Evolutionary conservation across 139 green algal genomes (phyloP), one percentile per base, ranked within the genome.

Genomic region (Dunaliella primolecta): DNA sequence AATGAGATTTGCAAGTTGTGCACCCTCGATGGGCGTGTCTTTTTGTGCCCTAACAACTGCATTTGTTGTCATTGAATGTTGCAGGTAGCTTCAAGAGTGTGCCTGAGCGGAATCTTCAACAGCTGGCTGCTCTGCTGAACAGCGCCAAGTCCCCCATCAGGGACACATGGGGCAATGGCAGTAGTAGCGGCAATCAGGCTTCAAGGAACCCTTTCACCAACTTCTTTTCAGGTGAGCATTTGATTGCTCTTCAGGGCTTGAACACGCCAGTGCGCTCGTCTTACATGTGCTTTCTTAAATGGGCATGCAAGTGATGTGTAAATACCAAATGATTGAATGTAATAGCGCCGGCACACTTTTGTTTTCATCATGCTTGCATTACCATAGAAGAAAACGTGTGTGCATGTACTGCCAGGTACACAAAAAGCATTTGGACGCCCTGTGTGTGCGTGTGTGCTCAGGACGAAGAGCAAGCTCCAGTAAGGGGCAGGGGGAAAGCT

Each of bases 141-240:
- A 84, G 80, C 55, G 30, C 56, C 55, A 64, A 84, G 56, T 56
- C 80, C 1, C 80, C 80, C 2, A 24, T 84, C 75, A 3, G 30
- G 11, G 75, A 2, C 15, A 15, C n/a, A 3, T 30, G 75, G 32
- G 75, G 75, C 75, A 38, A 3, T 29, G 32, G 75, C 71, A 29
- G 21, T 11, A 34, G 71, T 29, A 78, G 71, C 71, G 25, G 3
- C 25, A 11, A 23, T 23, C 25, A 29, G n/a, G 20, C 25, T 23
- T 20, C 25, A 29, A 37, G 15, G 35, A 21, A 56, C 38, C 30
- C 29, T 32, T 84, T 84, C 80, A 78, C 36, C 30, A 84, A 78
- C 80, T 32, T 84, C 29, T 70, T 84, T 55, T 77, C 75, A 31
- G 75, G 80, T 84, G 56, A 36, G 80, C 36, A n/a, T 30, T 32